Base-by-base conservation (phyloP, 83 land plant species). In the Picea abies region DNA sequence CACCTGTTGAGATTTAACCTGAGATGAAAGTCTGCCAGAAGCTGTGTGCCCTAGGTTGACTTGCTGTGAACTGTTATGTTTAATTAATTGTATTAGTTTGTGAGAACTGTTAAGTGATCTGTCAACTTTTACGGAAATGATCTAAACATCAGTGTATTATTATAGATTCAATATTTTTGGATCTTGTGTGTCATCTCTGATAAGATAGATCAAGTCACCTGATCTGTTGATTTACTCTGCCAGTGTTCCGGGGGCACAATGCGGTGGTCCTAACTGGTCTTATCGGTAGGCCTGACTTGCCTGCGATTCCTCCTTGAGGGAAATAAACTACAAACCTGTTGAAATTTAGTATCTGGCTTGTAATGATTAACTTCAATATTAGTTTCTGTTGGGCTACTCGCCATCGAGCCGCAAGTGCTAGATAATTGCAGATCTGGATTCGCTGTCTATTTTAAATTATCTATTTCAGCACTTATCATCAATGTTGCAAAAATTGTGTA, bases 361-460 rank as follows among this genome's bases (percentile, higher is more conserved):
- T 10, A 22, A 8, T 10, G 9, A 52, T n/a, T 39, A 25, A 44
- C 25, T 12, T 44, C 4, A 12, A 8, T 47, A 47, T 44, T 73
- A 41, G 39, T 73, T 44, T 44, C 11, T 73, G 5, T 6, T 73
- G 7, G 77, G n/a, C 77, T 49, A 49, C 12, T 76, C 26, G 35
- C 12, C 15, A n/a, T 5, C 11, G 32, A 25, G 20, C 26, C 25
- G 11, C 60, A 25, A 52, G 22, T n/a, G 10, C 4, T 52, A 25
- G 58, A 7, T 12, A 76, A 23, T 76, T 76, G 35, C 61, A 12
- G 79, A 76, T 76, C 79, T 17, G 60, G 29, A 76, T 49, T 35
- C 25, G 44, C 15, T 76, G 79, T 17, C 12, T 32, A 52, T 60
- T 49, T 76, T 60, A 49, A 19, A 4, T 76, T 1, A 16, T 23